Conservation (phyloP, 805 yeast species). For the Saccharomyces paradoxus region DNA sequence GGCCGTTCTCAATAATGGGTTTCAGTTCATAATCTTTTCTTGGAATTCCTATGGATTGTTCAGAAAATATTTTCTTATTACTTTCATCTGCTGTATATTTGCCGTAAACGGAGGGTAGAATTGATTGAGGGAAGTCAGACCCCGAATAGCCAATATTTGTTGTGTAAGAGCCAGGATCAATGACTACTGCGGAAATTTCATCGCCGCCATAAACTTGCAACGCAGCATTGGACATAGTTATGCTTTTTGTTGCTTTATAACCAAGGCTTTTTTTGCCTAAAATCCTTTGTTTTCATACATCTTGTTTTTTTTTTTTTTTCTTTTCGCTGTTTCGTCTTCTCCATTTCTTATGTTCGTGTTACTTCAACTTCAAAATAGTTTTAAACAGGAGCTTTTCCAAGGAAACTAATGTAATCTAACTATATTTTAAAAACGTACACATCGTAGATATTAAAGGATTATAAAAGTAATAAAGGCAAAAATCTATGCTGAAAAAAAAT, state of each 20-base stretch:
- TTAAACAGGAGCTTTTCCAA: neutral
- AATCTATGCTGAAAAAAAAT: neutral
- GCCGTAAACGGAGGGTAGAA: slow-evolving; percentile 66
- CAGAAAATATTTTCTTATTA: slow-evolving; percentile 27
- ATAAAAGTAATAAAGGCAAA: neutral
- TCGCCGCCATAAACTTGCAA: slow-evolving; percentile 53
- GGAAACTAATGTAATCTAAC: neutral
- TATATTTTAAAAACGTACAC: neutral
- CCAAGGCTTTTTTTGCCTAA: neutral
- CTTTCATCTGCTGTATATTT: slow-evolving; percentile 9
- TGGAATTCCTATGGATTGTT: slow-evolving; percentile 43
- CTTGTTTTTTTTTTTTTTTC: neutral
- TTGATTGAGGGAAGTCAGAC: slow-evolving; percentile 73
- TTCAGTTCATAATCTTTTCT: slow-evolving; percentile 44
- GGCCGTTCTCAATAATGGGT: slow-evolving; percentile 52
- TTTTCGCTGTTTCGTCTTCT: neutral
- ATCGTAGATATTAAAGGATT: neutral
- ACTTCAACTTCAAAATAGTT: neutral
- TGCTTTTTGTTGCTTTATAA: neutral
- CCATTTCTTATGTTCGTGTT: neutral
- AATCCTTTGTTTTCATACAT: neutral
- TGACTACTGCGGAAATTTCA: slow-evolving; percentile 83
- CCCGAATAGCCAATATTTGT: slow-evolving; percentile 91
- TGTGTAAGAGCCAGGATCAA: slow-evolving; percentile 81
- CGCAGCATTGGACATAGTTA: slow-evolving; percentile 31